Evolutionary conservation across 2,329 filamentous ascomycete species (phyloP).

Genomic region (Aureobasidium pullulans): DNA sequence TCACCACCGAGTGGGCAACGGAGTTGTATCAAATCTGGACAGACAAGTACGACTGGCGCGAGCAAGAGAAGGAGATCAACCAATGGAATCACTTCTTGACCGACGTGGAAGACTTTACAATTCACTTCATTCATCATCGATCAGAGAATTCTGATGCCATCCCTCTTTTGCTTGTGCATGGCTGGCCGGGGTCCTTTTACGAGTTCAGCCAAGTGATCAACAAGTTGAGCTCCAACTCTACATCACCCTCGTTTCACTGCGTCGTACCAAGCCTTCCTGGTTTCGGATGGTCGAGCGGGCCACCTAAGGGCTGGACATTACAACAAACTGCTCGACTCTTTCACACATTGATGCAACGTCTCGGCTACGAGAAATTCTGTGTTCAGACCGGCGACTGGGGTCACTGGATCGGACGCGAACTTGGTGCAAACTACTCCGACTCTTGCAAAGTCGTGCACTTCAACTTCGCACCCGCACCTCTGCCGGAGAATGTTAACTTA

Average conservation of each 20-base stretch:
- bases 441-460: conserved; percentile 35
- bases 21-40: conserved; percentile 30
- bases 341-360: conserved; percentile 32
- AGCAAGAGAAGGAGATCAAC: conserved; percentile 28
- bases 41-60: conserved; percentile 28
- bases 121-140: conserved; percentile 36
- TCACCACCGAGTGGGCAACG: conserved; percentile 27
- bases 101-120: conserved; percentile 27
- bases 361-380: conserved; percentile 34
- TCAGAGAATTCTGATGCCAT: conserved; percentile 29
- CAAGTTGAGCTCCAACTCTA: conserved; percentile 27
- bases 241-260: conserved; percentile 44
- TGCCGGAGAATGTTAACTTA: conserved; percentile 26
- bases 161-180: conserved; percentile 37
- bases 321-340: conserved; percentile 33
- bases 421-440: conserved; percentile 29
- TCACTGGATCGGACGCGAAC: conserved; percentile 34
- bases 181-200: conserved; percentile 40
- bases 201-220: conserved; percentile 37
- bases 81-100: conserved; percentile 30
- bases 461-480: conserved; percentile 34
- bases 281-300: conserved; percentile 40
- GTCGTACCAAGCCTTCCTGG: conserved; percentile 53
- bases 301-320: conserved; percentile 29
- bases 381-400: conserved; percentile 37